These are phyloP conservation scores for Prunus padus DNA, from an alignment of 306 rosid genomes.

Conservation along the genomic window DNA sequence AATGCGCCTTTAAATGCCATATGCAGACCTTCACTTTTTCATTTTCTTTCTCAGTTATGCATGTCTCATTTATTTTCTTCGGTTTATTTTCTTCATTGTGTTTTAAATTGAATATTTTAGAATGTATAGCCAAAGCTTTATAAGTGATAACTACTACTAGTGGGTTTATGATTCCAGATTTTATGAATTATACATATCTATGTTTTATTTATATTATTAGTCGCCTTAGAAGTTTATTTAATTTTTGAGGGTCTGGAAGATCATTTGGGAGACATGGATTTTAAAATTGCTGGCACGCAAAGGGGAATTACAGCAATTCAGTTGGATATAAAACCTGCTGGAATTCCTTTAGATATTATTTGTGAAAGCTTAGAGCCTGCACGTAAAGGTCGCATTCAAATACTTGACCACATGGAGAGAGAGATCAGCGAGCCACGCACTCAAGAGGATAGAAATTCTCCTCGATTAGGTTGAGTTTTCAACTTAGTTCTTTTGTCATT, in stretches of 20 bases:
- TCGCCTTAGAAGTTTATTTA: background rate
- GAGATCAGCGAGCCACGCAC: constrained; percentile 70
- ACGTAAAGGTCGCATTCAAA: constrained; percentile 80
- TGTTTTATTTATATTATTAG: background rate
- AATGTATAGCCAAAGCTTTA: background rate
- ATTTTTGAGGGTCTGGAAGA: constrained; percentile 87
- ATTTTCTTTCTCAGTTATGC: background rate
- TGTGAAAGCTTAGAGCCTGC: constrained; percentile 90
- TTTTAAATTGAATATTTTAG: background rate
- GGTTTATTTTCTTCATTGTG: background rate
- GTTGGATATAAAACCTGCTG: constrained; percentile 96
- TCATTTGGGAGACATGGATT: constrained; percentile 98
- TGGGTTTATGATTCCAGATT: constrained; percentile 5
- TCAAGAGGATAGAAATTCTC: constrained; percentile 53
- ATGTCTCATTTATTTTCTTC: background rate
- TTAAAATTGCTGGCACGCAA: constrained; percentile 88
- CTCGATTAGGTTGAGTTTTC: constrained; percentile 64
- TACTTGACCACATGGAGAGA: constrained; percentile 81
- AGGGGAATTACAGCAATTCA: constrained; percentile 90
- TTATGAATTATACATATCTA: background rate
- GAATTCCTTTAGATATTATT: constrained; percentile 87
- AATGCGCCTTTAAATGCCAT: background rate
- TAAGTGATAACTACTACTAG: background rate
- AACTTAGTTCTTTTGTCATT: background rate
- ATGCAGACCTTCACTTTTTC: background rate